A percentile compares a stretch with the other conserved stretches of the same genome.
Evolutionary conservation across 1,284 basidiomycete genomes (phyloP).

Genomic region (Erythrobasidium hasegawianum): DNA sequence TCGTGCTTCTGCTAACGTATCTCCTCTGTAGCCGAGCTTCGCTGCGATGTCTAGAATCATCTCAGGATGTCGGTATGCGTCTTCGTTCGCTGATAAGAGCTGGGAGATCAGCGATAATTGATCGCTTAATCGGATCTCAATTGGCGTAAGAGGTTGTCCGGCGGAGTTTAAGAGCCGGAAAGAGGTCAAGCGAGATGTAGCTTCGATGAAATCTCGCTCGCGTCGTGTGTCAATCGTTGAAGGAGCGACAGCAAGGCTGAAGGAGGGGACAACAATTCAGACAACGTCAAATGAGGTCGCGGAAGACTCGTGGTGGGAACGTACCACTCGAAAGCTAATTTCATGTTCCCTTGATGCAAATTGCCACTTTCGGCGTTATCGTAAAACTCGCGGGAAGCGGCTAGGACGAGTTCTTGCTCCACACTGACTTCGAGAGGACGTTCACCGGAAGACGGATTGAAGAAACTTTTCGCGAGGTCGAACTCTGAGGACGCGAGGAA

Average conservation of each 20-base stretch:
- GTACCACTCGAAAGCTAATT: conserved; percentile 88
- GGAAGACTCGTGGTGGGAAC: conserved; percentile 38
- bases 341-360: conserved; percentile 88
- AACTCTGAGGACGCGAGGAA: conserved; percentile 62
- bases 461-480: conserved; percentile 64
- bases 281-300: conserved; percentile 4
- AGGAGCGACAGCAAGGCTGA: conserved; percentile 68
- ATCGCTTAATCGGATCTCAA: conserved; percentile 84
- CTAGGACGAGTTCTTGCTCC: conserved; percentile 73
- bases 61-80: conserved; percentile 81
- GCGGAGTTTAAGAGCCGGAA: conserved; percentile 71
- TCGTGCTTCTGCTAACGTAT: conserved; percentile 69
- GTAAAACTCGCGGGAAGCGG: conserved; percentile 80
- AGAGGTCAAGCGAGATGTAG: conserved; percentile 77
- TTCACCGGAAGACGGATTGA: conserved; percentile 58
- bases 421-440: conserved; percentile 56
- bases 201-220: conserved; percentile 90
- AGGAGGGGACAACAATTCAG: not conserved
- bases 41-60: conserved; percentile 80
- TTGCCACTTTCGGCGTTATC: conserved; percentile 86
- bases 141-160: conserved; percentile 73
- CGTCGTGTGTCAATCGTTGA: conserved; percentile 60
- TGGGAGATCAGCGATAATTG: conserved; percentile 70
- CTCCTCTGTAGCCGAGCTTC: conserved; percentile 74
- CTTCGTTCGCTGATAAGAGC: conserved; percentile 71